Percentiles rank a stretch among this genome's conserved stretches.
Conservation (phyloP, 2,329 filamentous ascomycete species). For the Aspergillus quadrilineatus region DNA sequence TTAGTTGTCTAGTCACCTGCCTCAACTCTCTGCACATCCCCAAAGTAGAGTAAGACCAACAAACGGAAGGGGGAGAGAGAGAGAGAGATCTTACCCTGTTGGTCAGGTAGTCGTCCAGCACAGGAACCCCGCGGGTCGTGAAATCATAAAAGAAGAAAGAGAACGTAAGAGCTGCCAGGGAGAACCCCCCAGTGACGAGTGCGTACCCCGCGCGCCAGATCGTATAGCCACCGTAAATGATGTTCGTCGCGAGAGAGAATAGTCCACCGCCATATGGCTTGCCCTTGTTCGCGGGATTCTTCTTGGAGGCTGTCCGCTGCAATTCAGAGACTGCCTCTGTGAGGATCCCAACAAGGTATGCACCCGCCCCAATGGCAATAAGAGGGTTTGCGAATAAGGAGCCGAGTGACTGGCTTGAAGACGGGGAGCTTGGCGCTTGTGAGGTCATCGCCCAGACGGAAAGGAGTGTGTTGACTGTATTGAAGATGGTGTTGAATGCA, state of each 20-base stretch:
- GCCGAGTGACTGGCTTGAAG: neutral
- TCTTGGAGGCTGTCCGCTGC: slow-evolving; percentile 57
- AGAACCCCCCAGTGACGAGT: slow-evolving; percentile 49
- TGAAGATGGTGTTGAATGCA: slow-evolving; percentile 56
- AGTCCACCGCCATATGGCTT: slow-evolving; percentile 53
- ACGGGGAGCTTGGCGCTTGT: neutral
- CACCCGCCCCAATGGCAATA: slow-evolving; percentile 43
- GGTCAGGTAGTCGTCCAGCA: slow-evolving; percentile 52
- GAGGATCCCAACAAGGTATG: slow-evolving; percentile 55
- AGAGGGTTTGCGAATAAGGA: slow-evolving; percentile 23
- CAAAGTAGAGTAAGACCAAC: neutral
- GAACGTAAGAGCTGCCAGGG: slow-evolving; percentile 42
- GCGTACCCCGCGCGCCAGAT: slow-evolving; percentile 54
- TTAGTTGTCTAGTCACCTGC: neutral
- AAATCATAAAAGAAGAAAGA: slow-evolving; percentile 50
- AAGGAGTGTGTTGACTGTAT: slow-evolving; percentile 57
- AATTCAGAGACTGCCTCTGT: slow-evolving; percentile 58
- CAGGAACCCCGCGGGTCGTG: slow-evolving; percentile 44
- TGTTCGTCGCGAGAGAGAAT: slow-evolving; percentile 51
- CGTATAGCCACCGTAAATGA: slow-evolving; percentile 57
- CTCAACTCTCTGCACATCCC: neutral
- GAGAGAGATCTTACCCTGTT: slow-evolving; percentile 26
- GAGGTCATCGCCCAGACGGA: slow-evolving; percentile 47
- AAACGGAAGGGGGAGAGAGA: neutral
- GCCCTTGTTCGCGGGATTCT: slow-evolving; percentile 52